These are phyloP conservation scores for Cinchona pubescens DNA, from an alignment of 257 asterid genomes.

Conservation along the genomic window DNA sequence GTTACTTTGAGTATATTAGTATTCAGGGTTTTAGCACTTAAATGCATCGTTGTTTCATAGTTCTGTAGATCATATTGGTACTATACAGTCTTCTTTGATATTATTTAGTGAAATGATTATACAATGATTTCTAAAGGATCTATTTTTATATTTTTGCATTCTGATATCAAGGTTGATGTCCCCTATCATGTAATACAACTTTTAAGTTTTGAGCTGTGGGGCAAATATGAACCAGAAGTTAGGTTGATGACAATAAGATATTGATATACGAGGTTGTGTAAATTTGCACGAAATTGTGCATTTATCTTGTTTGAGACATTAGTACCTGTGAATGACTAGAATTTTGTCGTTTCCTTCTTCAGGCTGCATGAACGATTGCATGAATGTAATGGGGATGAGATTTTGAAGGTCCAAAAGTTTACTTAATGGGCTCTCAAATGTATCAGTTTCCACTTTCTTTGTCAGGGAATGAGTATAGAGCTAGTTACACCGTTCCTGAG, in stretches of 20 bases:
- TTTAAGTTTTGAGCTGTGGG: not conserved
- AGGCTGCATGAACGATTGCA: conserved; percentile 88
- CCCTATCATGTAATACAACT: no score
- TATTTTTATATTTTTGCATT: not conserved
- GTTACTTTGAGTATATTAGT: not conserved
- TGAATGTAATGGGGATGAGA: conserved; percentile 90
- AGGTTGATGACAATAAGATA: not conserved
- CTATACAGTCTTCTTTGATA: no score
- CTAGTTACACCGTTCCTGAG: conserved; percentile 62
- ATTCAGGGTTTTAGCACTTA: not conserved
- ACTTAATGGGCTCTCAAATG: conserved; percentile 98
- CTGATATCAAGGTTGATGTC: not conserved
- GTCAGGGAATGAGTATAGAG: conserved; percentile 73
- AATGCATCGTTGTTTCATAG: not conserved
- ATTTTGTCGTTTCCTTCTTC: conserved; percentile 14
- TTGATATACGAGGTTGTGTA: not conserved
- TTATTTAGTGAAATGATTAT: no score
- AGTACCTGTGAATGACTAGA: not conserved
- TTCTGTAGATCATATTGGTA: no score
- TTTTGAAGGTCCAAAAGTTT: conserved; percentile 87
- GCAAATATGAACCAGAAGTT: not conserved
- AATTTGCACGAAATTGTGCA: not conserved
- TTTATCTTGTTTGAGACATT: not conserved
- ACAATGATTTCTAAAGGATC: not conserved
- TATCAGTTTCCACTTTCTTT: conserved; percentile 88